A percentile compares a stretch with the other conserved stretches of the same genome.
Evolutionary conservation across 768 basidiomycete genomes (phyloP).

Genomic region (Coprinopsis marcescibilis): DNA sequence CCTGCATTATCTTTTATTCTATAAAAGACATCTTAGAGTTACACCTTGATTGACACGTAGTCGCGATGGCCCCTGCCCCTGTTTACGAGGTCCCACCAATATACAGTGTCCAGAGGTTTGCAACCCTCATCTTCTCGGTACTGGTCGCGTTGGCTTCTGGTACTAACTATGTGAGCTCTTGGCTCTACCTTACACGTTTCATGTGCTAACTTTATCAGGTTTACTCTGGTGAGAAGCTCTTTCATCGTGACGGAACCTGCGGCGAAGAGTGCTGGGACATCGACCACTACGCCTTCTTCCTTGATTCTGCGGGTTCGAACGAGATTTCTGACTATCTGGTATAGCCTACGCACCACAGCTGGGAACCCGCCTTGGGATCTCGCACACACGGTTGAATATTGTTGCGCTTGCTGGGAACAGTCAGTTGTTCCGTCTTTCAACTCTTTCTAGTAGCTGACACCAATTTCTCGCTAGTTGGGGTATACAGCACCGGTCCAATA

Average conservation of each 20-base stretch:
- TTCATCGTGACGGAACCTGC: neutral
- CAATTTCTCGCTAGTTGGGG: slow-evolving; percentile 48
- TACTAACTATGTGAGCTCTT: slow-evolving; percentile 68
- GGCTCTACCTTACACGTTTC: slow-evolving; percentile 1
- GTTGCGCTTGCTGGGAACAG: slow-evolving; percentile 77
- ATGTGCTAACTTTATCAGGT: slow-evolving; percentile 23
- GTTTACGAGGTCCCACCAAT: slow-evolving; percentile 6
- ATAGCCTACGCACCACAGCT: slow-evolving; percentile 85
- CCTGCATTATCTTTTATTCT: neutral
- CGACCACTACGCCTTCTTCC: neutral
- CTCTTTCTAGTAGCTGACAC: neutral
- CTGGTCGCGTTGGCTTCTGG: slow-evolving; percentile 59
- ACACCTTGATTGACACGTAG: too few species aligned
- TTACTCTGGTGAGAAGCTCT: slow-evolving; percentile 32
- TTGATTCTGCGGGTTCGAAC: too few species aligned
- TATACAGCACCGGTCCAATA: slow-evolving; percentile 69
- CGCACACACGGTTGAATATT: slow-evolving; percentile 78
- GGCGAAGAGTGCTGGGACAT: neutral
- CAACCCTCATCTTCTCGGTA: slow-evolving; percentile 50
- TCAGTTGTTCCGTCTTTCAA: slow-evolving; percentile 27
- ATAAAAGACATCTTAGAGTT: too few species aligned
- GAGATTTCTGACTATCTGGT: slow-evolving; percentile 1
- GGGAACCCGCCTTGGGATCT: slow-evolving; percentile 65
- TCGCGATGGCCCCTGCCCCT: too few species aligned
- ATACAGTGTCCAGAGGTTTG: slow-evolving; percentile 33